Evolutionary conservation across 345 rosid genomes (phyloP), one percentile per base, ranked within the genome.

Genomic region (Moricandia moricandioides): DNA sequence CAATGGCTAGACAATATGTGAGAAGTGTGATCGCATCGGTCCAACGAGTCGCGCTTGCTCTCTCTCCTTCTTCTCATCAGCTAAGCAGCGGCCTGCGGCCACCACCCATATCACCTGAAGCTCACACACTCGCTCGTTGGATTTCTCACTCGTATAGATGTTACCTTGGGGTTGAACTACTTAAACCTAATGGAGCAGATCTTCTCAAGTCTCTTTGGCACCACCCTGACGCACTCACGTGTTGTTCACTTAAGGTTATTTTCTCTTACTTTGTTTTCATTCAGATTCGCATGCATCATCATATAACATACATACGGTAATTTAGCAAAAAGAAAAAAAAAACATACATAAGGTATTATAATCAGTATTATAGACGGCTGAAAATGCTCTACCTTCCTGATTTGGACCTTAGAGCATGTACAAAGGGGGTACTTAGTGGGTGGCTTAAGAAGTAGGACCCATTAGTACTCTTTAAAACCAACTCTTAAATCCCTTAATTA

Each of bases 31-130:
- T 93, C 56, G 87, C 95, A 0, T 89, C 98, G 2, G 96, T 94
- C 29, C 98, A 94, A 80, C 85, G 98, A 68, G 98, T 94, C 11
- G 98, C 98, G 7, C 81, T 94, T 74, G 98, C 98, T 3, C 95
- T 94, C 6, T 94, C 96, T 11, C 97, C 98, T 72, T 82, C 96
- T 57, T 75, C 83, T 70, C 81, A 83, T 56, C 91, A 96, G 60
- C 83, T 88, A 60, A 81, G 73, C 6, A 79, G 85, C 0, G 89
- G 89, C 51, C 73, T 91, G 17, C 84, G 86, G 51, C 81, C 90
- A 11, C 90, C 93, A 29, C 93, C 91, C 0, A 93, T 86, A 26
- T 82, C 87, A 47, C 97, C 97, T 3, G 98, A 91, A 84, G 98
- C 97, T 29, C 96, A 86, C 39, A 88, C 93, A 1, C 97, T 94